These are phyloP conservation scores for Lasiosphaeria hispida DNA, from an alignment of 495 filamentous ascomycete genomes.

Conservation along the genomic window DNA sequence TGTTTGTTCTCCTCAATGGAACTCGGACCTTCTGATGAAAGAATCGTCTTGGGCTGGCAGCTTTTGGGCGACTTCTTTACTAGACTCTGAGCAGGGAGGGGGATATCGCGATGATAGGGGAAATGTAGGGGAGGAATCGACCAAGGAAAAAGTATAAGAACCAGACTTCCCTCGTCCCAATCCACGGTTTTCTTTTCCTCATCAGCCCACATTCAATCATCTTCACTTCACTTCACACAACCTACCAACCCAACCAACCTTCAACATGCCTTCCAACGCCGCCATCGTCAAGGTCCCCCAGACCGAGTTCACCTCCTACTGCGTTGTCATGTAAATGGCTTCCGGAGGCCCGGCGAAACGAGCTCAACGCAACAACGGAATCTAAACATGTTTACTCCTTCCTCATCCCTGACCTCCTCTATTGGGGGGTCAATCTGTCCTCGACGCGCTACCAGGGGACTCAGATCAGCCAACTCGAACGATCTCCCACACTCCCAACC, in stretches of 20 bases:
- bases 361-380: no score
- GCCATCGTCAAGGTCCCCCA: constrained; percentile 30
- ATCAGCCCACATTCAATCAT: constrained; percentile 17
- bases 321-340: constrained; percentile 41
- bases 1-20: no score
- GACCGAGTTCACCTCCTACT: constrained; percentile 35
- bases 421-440: no score
- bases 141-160: constrained; percentile 22
- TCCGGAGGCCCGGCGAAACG: constrained; percentile 7
- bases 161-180: constrained; percentile 4
- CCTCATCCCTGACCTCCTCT: no score
- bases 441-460: no score
- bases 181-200: constrained; percentile 16
- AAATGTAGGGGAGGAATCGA: background rate
- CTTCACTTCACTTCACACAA: constrained; percentile 14
- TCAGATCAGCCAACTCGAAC: no score
- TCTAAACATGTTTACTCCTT: no score
- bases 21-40: no score
- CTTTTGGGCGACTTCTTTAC: background rate
- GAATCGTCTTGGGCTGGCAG: no score
- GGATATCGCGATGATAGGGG: background rate
- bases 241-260: constrained; percentile 18
- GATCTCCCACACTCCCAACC: no score
- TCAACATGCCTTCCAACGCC: constrained; percentile 39
- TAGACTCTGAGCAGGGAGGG: background rate